These are phyloP conservation scores for Ensete ventricosum DNA, from an alignment of 176 grass and related monocot species.

Conservation along the genomic window DNA sequence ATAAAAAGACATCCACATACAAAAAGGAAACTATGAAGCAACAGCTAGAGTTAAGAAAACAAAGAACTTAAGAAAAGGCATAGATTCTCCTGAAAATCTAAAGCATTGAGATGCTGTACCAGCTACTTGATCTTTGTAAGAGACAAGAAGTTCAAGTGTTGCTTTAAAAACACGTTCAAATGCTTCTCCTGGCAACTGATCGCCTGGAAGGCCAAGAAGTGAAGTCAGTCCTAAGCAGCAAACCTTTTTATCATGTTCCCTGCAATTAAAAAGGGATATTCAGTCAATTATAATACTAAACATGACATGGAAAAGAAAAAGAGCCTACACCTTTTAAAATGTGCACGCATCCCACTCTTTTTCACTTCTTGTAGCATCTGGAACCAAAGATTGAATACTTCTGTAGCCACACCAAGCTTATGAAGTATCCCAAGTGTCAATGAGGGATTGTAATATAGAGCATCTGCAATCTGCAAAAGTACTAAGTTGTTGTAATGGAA, in stretches of 20 bases:
- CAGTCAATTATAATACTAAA: background rate
- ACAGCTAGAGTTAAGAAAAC: background rate
- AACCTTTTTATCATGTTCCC: conserved; percentile 89
- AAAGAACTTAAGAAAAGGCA: background rate
- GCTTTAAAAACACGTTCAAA: conserved; percentile 87
- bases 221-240: conserved; percentile 73
- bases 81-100: background rate
- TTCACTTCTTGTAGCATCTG: conserved; percentile 65
- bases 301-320: background rate
- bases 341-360: conserved; percentile 54
- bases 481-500: background rate
- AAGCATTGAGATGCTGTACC: conserved; percentile 24
- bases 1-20: background rate
- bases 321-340: conserved; percentile 61
- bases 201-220: conserved; percentile 70
- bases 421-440: conserved; percentile 61
- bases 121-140: conserved; percentile 91
- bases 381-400: conserved; percentile 86
- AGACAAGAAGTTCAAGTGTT: conserved; percentile 68
- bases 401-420: conserved; percentile 56
- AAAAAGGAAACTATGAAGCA: background rate
- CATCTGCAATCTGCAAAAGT: conserved; percentile 62
- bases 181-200: conserved; percentile 75
- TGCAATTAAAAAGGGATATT: conserved; percentile 26
- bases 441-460: conserved; percentile 62